Base-by-base conservation (phyloP, 2,329 filamentous ascomycete species). In the Alternaria sp. region DNA sequence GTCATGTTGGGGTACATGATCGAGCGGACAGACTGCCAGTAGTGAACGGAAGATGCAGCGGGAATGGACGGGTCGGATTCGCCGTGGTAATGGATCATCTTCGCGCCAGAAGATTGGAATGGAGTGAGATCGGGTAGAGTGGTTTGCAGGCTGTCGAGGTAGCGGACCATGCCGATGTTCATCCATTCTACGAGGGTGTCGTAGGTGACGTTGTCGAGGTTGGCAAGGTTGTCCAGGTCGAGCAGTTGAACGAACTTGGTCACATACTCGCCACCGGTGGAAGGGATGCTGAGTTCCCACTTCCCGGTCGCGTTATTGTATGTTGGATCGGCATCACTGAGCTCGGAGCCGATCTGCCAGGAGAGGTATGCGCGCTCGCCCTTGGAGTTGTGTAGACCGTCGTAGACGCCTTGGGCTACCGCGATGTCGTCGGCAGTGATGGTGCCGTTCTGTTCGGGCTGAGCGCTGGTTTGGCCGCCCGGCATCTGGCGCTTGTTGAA, bases 71-170 rank as follows among this genome's bases (percentile, higher is more conserved):
- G 74, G 72, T 88, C 87, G 1, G 83, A 84, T 74, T 88, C 86
- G 56, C 86, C 86, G 75, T 89, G 86, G 78, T 83, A 87, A 73
- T 88, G 86, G 11, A 89, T 76, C 5, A 89, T 75, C 74, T 89
- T 89, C 55, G 85, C 86, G 23, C 86, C 86, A 0, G 79, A 69
- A 3, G 77, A 60, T 30, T 84, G 77, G 79, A 87, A 87, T 9
- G 78, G 66, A 0, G 83, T 84, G 1, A 88, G 79, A 66, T 89
- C 86, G 0, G 85, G 84, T 23, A 83, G 70, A 1, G 83, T 87
- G 9, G 86, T 88, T 69, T 88, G 86, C 4, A 87, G 79, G 51
- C 74, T 83, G 68, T 86, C 84, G 28, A 79, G 62, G 74, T 86
- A 89, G 43, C 79, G 79, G 50, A 83, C 70, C 80, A 83, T 81